Base-by-base conservation (phyloP, 176 grass and related monocot species). In the Avena eriantha region DNA sequence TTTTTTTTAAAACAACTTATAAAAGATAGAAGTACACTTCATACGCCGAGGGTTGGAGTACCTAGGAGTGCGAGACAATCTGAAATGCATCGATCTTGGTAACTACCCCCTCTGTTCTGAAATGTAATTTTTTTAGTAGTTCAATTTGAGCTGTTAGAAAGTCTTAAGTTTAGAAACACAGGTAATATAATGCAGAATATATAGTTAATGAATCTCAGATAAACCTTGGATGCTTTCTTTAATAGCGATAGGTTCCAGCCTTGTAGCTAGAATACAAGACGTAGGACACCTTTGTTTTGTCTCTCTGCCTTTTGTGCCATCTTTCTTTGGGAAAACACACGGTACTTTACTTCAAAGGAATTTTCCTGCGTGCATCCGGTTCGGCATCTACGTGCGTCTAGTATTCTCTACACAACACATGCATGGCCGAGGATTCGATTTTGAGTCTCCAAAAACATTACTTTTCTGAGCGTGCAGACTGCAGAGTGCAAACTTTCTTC, bases 401-500 rank as follows among this genome's bases (percentile, higher is more conserved):
- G 73, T 80, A 91, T 87, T 80, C 60, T 76, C 67, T 46, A 39
- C n/a, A 51, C 50, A 77, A 51, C 50, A 77, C 45, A 88, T 82
- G 90, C 45, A 88, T 82, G 90, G 59, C 17, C 14, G 82, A 72
- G 86, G 80, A 82, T 91, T 82, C 54, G 70, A 65, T 91, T 91
- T 91, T 81, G 85, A 77, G 70, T 74, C 39, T 60, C 60, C 29
- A 14, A 88, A 91, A 85, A 76, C 17, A 15, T 39, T 51, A 33
- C 86, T 91, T 91, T 85, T 9, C 33, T 64, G 45, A 55, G 71
- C 82, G 61, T 85, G 90, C 86, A 81, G 50, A 41, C 5, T 41
- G 39, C 39, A 81, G 50, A 41, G 39, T 41, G 39, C 39, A 81
- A 41, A 5, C 86, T 85, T 87, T 87, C 69, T 67, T 66, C 85